phyloP scores from a whole-genome alignment of 805 yeast genomes.

The Metschnikowia lochheadii region DNA sequence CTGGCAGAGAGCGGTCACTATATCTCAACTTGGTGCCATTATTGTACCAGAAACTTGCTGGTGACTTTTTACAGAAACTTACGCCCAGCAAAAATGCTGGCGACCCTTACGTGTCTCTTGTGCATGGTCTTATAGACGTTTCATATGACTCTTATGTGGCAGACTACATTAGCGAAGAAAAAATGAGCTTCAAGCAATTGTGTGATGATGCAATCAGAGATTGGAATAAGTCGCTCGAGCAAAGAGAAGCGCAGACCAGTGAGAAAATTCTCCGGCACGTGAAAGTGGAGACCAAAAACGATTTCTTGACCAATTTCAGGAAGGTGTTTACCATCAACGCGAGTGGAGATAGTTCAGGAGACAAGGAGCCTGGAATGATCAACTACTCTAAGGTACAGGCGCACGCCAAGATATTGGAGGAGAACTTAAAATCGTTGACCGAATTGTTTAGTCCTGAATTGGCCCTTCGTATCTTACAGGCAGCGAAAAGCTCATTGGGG shows the following conservation, averaged over 20 bases:
- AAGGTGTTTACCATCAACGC: conserved; percentile 47
- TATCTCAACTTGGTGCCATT: conserved; percentile 39
- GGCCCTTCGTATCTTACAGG: conserved; percentile 64
- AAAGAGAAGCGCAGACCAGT: conserved; percentile 47
- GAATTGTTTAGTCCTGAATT: conserved; percentile 77
- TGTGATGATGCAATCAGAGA: conserved; percentile 24
- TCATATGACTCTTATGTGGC: conserved; percentile 38
- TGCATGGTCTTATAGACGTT: conserved; percentile 38
- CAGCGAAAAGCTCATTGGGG: conserved; percentile 61
- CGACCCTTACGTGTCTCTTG: conserved; percentile 26
- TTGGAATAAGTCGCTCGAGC: conserved; percentile 36
- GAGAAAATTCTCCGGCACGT: conserved; percentile 47
- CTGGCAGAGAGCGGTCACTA: conserved; percentile 23
- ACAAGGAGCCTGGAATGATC: background rate
- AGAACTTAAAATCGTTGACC: conserved; percentile 71
- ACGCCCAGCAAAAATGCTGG: conserved; percentile 35
- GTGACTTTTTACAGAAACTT: conserved; percentile 24
- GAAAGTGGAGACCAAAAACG: conserved; percentile 47
- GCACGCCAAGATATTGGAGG: conserved; percentile 69
- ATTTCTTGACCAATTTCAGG: conserved; percentile 59
- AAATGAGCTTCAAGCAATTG: conserved; percentile 22
- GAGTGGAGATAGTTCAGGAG: background rate
- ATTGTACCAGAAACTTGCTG: conserved; percentile 29
- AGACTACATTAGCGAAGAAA: conserved; percentile 39
- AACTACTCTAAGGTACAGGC: conserved; percentile 71